A percentile compares a stretch with the other conserved stretches of the same genome.
Conservation (phyloP, 1,284 basidiomycete genomes). For the Athelia psychrophila region DNA sequence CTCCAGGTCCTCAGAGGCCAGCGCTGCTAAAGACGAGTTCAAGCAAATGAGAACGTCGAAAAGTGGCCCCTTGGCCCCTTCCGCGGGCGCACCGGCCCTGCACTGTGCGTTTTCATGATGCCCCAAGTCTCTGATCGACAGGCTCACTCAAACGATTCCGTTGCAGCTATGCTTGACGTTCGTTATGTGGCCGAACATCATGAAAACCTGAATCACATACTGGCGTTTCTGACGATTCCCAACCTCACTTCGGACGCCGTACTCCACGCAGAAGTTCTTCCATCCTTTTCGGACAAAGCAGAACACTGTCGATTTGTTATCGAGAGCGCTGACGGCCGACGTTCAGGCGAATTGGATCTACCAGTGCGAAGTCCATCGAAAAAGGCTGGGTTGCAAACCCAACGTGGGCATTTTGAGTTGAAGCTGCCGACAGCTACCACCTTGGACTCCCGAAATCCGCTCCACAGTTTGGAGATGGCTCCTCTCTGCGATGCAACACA, state of each 20-base stretch:
- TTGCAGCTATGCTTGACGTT: slow-evolving; percentile 48
- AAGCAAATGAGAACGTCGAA: slow-evolving; percentile 16
- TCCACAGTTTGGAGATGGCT: slow-evolving; percentile 25
- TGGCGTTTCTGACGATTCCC: slow-evolving; percentile 61
- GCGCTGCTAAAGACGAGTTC: not conserved
- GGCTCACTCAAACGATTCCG: slow-evolving; percentile 9
- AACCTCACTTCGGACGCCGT: slow-evolving; percentile 44
- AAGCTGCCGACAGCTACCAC: slow-evolving; percentile 49
- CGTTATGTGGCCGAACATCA: slow-evolving; percentile 82
- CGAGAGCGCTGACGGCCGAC: slow-evolving; percentile 48
- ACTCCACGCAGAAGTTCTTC: slow-evolving; percentile 62
- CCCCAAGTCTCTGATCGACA: slow-evolving; percentile 12
- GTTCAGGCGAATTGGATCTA: slow-evolving; percentile 58
- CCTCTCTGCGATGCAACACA: slow-evolving; percentile 71
- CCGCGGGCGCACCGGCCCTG: slow-evolving; percentile 6
- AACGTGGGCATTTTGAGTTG: slow-evolving; percentile 65
- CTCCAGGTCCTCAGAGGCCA: slow-evolving; percentile 25
- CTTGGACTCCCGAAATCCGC: slow-evolving; percentile 14
- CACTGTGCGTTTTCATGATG: slow-evolving; percentile 10
- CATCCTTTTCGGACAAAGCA: slow-evolving; percentile 39
- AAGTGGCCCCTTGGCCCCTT: slow-evolving; percentile 22
- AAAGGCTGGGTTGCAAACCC: slow-evolving; percentile 54
- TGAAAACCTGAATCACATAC: slow-evolving; percentile 73
- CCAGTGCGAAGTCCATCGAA: slow-evolving; percentile 63
- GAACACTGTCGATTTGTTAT: slow-evolving; percentile 57